These are phyloP conservation scores for Polyporus arcularius DNA, from an alignment of 768 basidiomycete species.

Conservation along the genomic window DNA sequence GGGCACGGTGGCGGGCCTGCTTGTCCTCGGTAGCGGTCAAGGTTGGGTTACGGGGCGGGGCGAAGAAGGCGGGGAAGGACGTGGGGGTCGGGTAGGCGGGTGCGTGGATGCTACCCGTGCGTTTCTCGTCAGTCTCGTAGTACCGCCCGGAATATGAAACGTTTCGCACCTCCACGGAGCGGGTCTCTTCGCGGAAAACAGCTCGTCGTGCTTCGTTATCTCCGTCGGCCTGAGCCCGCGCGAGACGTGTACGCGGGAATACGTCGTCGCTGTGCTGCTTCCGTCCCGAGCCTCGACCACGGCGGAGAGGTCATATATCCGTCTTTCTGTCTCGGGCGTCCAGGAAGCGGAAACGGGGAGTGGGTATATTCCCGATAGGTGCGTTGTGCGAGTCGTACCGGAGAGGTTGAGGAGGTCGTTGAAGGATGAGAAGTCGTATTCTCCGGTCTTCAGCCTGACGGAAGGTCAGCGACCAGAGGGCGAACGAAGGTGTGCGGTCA, in stretches of 20 bases:
- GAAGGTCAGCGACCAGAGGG: neutral
- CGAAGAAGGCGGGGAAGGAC: conserved; percentile 56
- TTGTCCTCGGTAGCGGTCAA: neutral
- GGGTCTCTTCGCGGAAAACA: conserved; percentile 36
- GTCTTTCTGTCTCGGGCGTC: conserved; percentile 6
- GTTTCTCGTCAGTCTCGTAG: no score
- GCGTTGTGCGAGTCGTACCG: conserved; percentile 52
- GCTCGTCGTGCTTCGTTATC: conserved; percentile 40
- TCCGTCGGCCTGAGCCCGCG: conserved; percentile 54
- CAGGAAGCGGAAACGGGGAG: conserved; percentile 24
- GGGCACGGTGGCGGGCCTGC: conserved; percentile 13
- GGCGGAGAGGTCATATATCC: conserved; percentile 23
- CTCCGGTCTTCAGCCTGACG: conserved; percentile 36
- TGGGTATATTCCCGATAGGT: conserved; percentile 58
- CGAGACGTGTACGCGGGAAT: conserved; percentile 53
- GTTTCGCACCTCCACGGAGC: conserved; percentile 40
- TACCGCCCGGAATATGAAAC: no score
- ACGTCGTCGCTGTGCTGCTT: conserved; percentile 20
- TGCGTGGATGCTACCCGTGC: conserved; percentile 43
- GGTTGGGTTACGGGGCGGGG: conserved; percentile 11
- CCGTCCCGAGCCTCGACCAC: neutral
- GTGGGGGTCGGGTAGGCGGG: conserved; percentile 59
- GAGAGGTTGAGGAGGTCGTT: conserved; percentile 54
- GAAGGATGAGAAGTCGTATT: conserved; percentile 45
- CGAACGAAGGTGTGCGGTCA: neutral